Base-by-base conservation (phyloP, 2,329 filamentous ascomycete species). In the Xylaria sp. region DNA sequence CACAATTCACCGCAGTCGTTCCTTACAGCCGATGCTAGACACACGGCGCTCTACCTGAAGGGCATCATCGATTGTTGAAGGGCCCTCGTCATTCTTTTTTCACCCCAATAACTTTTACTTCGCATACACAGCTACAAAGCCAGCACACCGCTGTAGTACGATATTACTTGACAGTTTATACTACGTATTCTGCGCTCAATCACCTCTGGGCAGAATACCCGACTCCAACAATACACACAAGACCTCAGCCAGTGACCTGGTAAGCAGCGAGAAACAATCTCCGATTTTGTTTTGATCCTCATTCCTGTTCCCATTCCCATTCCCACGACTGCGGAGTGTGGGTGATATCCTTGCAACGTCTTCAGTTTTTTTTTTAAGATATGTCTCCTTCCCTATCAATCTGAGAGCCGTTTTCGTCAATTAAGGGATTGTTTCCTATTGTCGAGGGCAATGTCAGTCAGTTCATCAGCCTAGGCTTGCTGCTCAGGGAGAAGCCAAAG, bases 11-110 rank as follows among this genome's bases (percentile, higher is more conserved):
- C 55, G 37, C 46, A 56, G 63, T 20, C 76, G 69, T 70, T 77
- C 77, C 68, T 76, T 78, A 68, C 66, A 57, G 34, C 60, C 58
- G 51, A 65, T 39, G 25, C 58, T 51, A 58, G 63, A 62, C 51
- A 56, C 28, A 72, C 63, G 57, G 63, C 68, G 68, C 61, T 67
- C 61, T 70, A 72, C 56, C 67, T 64, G 37, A 62, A 57, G 48
- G 66, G 48, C 66, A 69, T 63, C 56, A 68, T 63, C 56, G 69
- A 67, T 65, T 50, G 44, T 63, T 59, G 62, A 57, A 54, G 28
- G 25, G 37, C 58, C 44, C 51, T 70, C 15, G 20, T 65, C 58
- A 63, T 59, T 50, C 61, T 68, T 58, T 58, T 32, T 44, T 12
- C 20, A 2, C 34, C 34, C 15, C 15, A 20, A 8, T 28, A 10